Base-by-base conservation (phyloP, 768 basidiomycete species). In the Boletus tomentosulus region DNA sequence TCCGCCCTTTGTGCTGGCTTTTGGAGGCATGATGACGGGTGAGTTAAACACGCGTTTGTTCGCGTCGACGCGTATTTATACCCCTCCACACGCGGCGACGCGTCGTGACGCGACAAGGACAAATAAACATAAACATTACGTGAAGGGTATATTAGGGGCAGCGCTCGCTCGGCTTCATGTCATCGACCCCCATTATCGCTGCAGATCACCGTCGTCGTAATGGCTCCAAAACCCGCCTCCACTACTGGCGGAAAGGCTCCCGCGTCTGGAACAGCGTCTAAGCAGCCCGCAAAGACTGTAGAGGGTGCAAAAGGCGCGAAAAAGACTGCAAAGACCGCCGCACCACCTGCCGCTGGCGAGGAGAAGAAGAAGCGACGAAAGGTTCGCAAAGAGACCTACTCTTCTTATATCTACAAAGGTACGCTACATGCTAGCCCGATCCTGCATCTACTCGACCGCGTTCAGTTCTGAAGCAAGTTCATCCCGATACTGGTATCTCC, bases 401-500 rank as follows among this genome's bases (percentile, higher is more conserved):
- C 90, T 31, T 91, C 91, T 4, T 94, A 95, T 76, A 90, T 93
- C 70, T 91, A 89, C 77, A 91, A 89, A 73, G 89, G 89, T 87
- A 51, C n/a, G 65, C 61, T n/a, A 6, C 13, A 41, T 44, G 43
- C 22, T 12, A 1, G 41, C 31, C 0, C 15, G 39, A 25, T 42
- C 42, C n/a, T 51, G 47, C 28, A 10, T 39, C 35, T 25, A 12
- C 24, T 27, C 58, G 16, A 61, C 38, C n/a, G 16, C 39, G 25
- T 38, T 19, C 22, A 92, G 93, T 95, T 64, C 83, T 96, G 57
- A 93, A 92, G 75, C 93, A 98, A 77, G 95, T 98, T 55, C 96
- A 98, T 78, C 93, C 95, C 48, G 96, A 98, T 68, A 98, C 92
- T 48, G 96, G 95, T 86, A 98, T 98, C 77, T 95, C 94, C 51